Percentiles rank a stretch among this genome's conserved stretches.
These are phyloP conservation scores for Aspergillus costaricaensis DNA, from an alignment of 2,329 filamentous ascomycete species.

Conservation along the genomic window DNA sequence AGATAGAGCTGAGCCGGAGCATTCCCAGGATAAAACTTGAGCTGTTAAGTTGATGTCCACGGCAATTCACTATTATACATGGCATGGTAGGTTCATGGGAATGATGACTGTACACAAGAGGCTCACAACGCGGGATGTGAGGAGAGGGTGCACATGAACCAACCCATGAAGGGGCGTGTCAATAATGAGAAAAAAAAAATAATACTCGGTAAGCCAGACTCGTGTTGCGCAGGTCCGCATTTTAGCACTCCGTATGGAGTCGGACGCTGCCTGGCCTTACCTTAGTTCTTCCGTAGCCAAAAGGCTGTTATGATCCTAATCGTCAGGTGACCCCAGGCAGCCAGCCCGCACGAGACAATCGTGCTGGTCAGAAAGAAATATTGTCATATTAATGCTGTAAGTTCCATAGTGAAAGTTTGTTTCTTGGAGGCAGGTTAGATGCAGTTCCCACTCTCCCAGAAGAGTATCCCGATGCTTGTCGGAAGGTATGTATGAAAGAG, in stretches of 20 bases:
- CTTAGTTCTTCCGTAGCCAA: not conserved
- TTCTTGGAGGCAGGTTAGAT: no score
- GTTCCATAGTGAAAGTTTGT: no score
- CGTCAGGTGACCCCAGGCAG: conserved; percentile 8
- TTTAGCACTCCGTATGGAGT: not conserved
- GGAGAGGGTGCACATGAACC: conserved; percentile 12
- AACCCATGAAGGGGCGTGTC: conserved; percentile 15
- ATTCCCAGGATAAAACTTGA: no score
- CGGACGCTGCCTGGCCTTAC: not conserved
- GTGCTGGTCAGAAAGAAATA: no score
- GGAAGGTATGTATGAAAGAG: not conserved
- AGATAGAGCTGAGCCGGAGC: no score
- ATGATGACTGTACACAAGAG: not conserved
- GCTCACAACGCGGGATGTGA: conserved; percentile 12
- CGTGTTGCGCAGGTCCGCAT: not conserved
- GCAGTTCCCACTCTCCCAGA: not conserved
- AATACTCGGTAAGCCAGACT: conserved; percentile 6
- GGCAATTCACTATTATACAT: not conserved
- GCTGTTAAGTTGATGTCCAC: no score
- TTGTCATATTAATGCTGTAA: no score
- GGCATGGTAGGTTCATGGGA: not conserved
- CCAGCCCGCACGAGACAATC: not conserved
- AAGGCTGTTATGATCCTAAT: not conserved
- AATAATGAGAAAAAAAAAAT: conserved; percentile 1
- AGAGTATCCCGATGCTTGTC: not conserved